Evolutionary conservation across 2,329 filamentous ascomycete species (phyloP), one percentile per base, ranked within the genome.

Genomic region (Bipolaris sorokiniana): DNA sequence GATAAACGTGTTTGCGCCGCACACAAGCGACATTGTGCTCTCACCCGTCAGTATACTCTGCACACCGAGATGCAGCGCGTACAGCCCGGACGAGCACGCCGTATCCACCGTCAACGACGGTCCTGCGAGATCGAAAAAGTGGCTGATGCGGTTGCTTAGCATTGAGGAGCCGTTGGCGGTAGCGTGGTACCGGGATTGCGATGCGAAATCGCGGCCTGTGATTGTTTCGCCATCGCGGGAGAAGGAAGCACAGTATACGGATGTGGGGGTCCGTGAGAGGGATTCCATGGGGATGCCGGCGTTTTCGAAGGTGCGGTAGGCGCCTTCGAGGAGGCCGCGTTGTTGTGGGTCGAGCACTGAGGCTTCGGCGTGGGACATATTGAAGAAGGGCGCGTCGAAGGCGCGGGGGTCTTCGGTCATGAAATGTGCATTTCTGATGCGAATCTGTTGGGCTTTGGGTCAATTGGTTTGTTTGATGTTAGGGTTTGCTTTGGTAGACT

Each of bases 291-390:
- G 51, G 6, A 65, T 58, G 10, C 61, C 61, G 1, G 64, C 59
- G 23, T 67, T 66, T 28, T 72, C 66, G 7, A 71, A 44, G 3
- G 65, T 64, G 16, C 64, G 59, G 47, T 66, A 71, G 9, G 58
- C 53, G 9, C 52, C 57, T 44, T 72, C 70, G 7, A 72, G 52
- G 4, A 69, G 56, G 4, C 53, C 40, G 2, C 68, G 57, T 7
- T 67, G 64, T 36, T 66, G 60, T 3, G 70, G 69, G 34, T 72
- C 69, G 38, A 70, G 40, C 1, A 46, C 40, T 7, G 46, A 22
- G 6, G 33, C 31, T 15, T 45, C 51, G 16, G 45, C 34, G 5
- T 22, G 11, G 7, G 26, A 26, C 18, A 38, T 48, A 3, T 9
- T 18, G 22, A 48, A 48, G 9, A 48, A 48, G 18, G 11, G 4